A percentile compares a stretch with the other conserved stretches of the same genome.
These are phyloP conservation scores for Bruguiera sexangula DNA, from an alignment of 345 rosid genomes.

Conservation along the genomic window DNA sequence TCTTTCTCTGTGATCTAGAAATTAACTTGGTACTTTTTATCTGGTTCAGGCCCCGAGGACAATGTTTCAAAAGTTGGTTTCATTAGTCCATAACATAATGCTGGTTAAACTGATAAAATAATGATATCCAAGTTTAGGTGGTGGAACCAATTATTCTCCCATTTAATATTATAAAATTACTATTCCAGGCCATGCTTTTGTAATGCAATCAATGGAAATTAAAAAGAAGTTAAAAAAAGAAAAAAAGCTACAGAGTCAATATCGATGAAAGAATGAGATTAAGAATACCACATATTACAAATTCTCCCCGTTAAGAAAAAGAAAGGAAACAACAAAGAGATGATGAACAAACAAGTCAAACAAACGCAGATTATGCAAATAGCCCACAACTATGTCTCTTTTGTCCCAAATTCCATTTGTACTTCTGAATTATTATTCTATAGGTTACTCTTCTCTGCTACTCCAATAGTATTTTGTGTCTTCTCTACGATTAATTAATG, in stretches of 20 bases:
- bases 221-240: background rate
- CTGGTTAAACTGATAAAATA: constrained; percentile 11
- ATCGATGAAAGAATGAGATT: constrained; percentile 27
- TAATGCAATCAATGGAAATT: constrained; percentile 25
- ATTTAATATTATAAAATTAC: constrained; percentile 26
- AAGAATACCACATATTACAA: constrained; percentile 23
- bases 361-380: background rate
- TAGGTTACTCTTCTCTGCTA: background rate
- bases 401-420: constrained; percentile 13
- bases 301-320: background rate
- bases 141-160: constrained; percentile 74
- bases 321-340: background rate
- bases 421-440: constrained; percentile 12
- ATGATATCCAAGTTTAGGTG: constrained; percentile 30
- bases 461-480: background rate
- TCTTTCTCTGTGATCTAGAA: constrained; percentile 36
- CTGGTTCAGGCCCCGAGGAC: constrained; percentile 67
- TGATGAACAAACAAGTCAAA: background rate
- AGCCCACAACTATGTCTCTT: constrained; percentile 28
- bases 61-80: constrained; percentile 44
- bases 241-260: background rate
- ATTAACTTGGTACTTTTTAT: constrained; percentile 11
- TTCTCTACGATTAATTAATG: constrained; percentile 11
- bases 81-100: constrained; percentile 5
- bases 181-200: constrained; percentile 30